Evolutionary conservation across 2,329 filamentous ascomycete species (phyloP), one percentile per base, ranked within the genome.

Genomic region (Emydomyces testavorans): DNA sequence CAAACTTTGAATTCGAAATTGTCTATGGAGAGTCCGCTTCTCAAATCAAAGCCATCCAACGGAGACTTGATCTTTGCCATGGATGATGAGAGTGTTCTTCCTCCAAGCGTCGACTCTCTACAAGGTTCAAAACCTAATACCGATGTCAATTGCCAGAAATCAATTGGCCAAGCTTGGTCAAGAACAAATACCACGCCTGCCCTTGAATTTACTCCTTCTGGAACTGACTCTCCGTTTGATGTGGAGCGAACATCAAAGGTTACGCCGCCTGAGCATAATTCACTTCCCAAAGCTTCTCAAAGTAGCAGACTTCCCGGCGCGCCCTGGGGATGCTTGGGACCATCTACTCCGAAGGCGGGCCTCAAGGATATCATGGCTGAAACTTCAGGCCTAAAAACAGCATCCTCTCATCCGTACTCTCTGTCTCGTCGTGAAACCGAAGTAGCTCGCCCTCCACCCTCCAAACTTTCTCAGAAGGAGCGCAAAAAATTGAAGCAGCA

Each of bases 61-160:
- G 74, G 74, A 31, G 89, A 95, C 56, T 73, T 95, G 47, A 94
- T 94, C 64, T 95, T 95, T 60, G 80, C 86, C 54, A 95, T 95
- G 88, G 90, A 94, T 50, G 88, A 93, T 31, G 50, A 52, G 20
- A 6, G 13, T 21, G 16, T 8, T 13, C 28, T 28, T 29, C 18
- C 41, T 23, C 21, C 36, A 8, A 34, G 15, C n/a, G 1, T 24
- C 16, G 20, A 43, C 29, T 37, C 11, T n/a, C 2, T 16, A 40
- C 20, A 47, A n/a, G n/a, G 26, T 11, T 29, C 36, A 6, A 24
- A 39, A 7, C 11, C 29, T 32, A 36, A 24, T 23, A 8, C 10
- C 16, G 40, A 39, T 24, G n/a, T 26, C 24, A 34, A 24, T 41
- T 18, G 15, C 32, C 31, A 24, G 6, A 26, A 18, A 26, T 31